These are phyloP conservation scores for Sporothrix phasma DNA, from an alignment of 2,329 filamentous ascomycete species.

Conservation along the genomic window DNA sequence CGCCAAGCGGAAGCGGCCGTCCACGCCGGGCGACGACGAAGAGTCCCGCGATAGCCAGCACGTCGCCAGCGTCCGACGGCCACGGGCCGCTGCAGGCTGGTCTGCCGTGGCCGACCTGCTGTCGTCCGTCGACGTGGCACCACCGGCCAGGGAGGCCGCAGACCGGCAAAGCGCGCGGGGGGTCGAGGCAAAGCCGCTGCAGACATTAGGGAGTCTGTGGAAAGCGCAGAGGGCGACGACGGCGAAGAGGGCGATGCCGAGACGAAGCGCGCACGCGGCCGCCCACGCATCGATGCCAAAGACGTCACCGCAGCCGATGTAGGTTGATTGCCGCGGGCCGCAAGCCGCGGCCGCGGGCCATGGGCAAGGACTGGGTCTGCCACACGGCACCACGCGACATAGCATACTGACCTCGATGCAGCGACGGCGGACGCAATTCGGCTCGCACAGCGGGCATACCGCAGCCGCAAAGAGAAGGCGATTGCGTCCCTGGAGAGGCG, in stretches of 20 bases:
- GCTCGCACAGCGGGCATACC: slow-evolving; percentile 74
- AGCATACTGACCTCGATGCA: slow-evolving; percentile 14
- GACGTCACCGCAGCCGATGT: slow-evolving; percentile 73
- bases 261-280: slow-evolving; percentile 56
- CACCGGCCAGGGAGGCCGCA: background rate
- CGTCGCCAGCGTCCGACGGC: background rate
- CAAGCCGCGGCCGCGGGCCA: too few species aligned
- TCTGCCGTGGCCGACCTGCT: background rate
- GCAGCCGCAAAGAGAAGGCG: slow-evolving; percentile 72
- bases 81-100: background rate
- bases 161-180: background rate
- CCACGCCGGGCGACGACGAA: background rate
- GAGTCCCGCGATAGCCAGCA: background rate
- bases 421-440: slow-evolving; percentile 83
- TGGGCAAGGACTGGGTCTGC: too few species aligned
- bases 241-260: slow-evolving; percentile 26
- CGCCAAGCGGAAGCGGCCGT: background rate
- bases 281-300: slow-evolving; percentile 64
- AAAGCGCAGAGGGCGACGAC: slow-evolving; percentile 7
- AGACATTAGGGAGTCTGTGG: background rate
- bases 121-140: background rate
- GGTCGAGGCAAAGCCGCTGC: slow-evolving; percentile 1
- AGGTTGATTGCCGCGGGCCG: too few species aligned
- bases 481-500: slow-evolving; percentile 63
- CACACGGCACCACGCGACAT: too few species aligned